Conservation (phyloP, 352 stramenopile species). For the Phytophthora palmivora region DNA sequence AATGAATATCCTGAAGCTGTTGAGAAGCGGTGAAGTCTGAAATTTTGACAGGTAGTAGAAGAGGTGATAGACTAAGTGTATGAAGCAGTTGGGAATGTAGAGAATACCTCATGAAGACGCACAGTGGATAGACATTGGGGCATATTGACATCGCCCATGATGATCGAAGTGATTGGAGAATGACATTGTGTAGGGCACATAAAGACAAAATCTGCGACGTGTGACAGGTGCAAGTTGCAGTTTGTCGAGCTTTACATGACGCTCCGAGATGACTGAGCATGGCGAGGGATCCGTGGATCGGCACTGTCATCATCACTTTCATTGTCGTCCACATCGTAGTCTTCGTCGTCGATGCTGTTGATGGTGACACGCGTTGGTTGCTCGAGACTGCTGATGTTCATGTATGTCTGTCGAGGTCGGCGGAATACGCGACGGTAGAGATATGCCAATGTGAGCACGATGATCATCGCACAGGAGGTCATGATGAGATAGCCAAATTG, state of each 20-base stretch:
- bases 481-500: slow-evolving; percentile 74
- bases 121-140: slow-evolving; percentile 67
- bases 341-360: slow-evolving; percentile 29
- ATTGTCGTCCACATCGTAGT: slow-evolving; percentile 45
- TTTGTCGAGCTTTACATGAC: slow-evolving; percentile 20
- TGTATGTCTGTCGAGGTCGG: slow-evolving; percentile 63
- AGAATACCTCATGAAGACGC: slow-evolving; percentile 70
- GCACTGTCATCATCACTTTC: slow-evolving; percentile 43
- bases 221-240: not conserved
- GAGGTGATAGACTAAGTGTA: slow-evolving; percentile 1
- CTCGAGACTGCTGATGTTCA: slow-evolving; percentile 69
- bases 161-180: slow-evolving; percentile 2
- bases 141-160: slow-evolving; percentile 50
- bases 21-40: slow-evolving; percentile 1
- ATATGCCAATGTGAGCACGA: slow-evolving; percentile 63
- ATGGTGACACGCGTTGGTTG: slow-evolving; percentile 37
- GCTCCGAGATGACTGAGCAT: slow-evolving; percentile 37
- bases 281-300: slow-evolving; percentile 31
- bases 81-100: not conserved
- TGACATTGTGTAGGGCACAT: slow-evolving; percentile 20
- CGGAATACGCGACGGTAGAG: slow-evolving; percentile 80
- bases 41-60: slow-evolving; percentile 4
- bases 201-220: slow-evolving; percentile 28
- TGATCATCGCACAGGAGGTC: slow-evolving; percentile 63
- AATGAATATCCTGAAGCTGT: not conserved